These are phyloP conservation scores for Pythium apleroticum DNA, from an alignment of 352 stramenopile species.

Conservation along the genomic window DNA sequence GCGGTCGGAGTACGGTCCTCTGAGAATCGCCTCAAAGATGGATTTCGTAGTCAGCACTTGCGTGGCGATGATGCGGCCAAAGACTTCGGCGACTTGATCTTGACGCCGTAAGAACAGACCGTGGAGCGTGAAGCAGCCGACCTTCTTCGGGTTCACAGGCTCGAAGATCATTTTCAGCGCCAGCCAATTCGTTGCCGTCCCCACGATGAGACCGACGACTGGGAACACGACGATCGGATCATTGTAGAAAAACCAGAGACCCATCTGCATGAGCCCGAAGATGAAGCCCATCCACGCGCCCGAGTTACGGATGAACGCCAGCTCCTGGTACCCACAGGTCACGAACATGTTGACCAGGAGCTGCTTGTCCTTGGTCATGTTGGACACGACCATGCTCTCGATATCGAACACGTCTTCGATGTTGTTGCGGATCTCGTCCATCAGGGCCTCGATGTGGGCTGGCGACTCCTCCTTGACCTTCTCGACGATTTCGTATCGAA, in stretches of 20 bases:
- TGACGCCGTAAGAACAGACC: slow-evolving; percentile 95
- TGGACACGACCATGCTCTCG: slow-evolving; percentile 93
- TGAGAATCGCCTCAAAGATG: slow-evolving; percentile 89
- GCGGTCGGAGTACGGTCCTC: slow-evolving; percentile 82
- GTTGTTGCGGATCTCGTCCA: slow-evolving; percentile 94
- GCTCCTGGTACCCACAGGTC: slow-evolving; percentile 89
- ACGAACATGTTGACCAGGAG: slow-evolving; percentile 96
- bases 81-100: slow-evolving; percentile 87
- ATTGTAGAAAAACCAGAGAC: slow-evolving; percentile 84
- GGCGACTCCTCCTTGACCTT: slow-evolving; percentile 93
- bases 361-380: slow-evolving; percentile 95
- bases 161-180: slow-evolving; percentile 94
- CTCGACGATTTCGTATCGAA: slow-evolving; percentile 93
- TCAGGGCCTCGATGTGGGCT: slow-evolving; percentile 91
- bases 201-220: slow-evolving; percentile 94
- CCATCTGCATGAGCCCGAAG: slow-evolving; percentile 89
- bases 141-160: slow-evolving; percentile 82
- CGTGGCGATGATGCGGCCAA: slow-evolving; percentile 80
- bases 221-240: slow-evolving; percentile 87
- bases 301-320: slow-evolving; percentile 91
- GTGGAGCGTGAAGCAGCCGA: slow-evolving; percentile 92
- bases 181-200: slow-evolving; percentile 97
- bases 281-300: slow-evolving; percentile 90
- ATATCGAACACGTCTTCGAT: slow-evolving; percentile 96
- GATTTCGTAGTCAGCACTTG: slow-evolving; percentile 89